phyloP scores from a whole-genome alignment of 257 asterid genomes.

The Solanum boliviense region DNA sequence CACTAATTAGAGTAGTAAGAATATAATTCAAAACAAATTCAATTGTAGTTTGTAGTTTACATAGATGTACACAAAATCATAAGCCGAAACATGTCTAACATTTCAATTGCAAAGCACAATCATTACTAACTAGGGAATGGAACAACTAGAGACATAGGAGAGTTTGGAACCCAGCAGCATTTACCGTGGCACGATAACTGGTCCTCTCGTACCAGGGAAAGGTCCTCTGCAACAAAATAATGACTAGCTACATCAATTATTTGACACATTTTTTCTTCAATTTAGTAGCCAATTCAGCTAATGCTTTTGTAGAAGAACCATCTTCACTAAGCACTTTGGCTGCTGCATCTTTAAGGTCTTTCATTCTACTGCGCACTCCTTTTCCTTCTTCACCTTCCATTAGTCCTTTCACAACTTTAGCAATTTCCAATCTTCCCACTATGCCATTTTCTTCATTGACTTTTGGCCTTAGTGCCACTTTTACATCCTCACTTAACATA shows the following conservation, averaged over 20 bases:
- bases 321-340: constrained; percentile 9
- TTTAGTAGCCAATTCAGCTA: constrained; percentile 15
- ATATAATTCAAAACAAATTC: background rate
- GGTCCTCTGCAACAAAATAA: background rate
- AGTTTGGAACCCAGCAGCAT: background rate
- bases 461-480: constrained; percentile 39
- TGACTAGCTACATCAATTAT: background rate
- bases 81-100: background rate
- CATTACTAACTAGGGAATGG: background rate
- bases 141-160: background rate
- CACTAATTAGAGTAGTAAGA: background rate
- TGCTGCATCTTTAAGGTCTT: constrained; percentile 46
- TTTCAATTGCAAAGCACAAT: background rate
- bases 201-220: too few relatives aligned
- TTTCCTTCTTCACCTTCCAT: constrained; percentile 69
- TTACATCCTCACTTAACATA: constrained; percentile 29
- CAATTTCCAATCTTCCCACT: constrained; percentile 32
- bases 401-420: constrained; percentile 31
- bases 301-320: constrained; percentile 20
- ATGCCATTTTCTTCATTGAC: constrained; percentile 27
- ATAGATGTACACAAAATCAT: background rate
- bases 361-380: constrained; percentile 35
- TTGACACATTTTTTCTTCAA: constrained; percentile 4
- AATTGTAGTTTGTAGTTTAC: too few relatives aligned
- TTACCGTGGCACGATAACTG: background rate